Evolutionary conservation across 2,329 filamentous ascomycete species (phyloP).

Genomic region (Fusarium fujikuroi): DNA sequence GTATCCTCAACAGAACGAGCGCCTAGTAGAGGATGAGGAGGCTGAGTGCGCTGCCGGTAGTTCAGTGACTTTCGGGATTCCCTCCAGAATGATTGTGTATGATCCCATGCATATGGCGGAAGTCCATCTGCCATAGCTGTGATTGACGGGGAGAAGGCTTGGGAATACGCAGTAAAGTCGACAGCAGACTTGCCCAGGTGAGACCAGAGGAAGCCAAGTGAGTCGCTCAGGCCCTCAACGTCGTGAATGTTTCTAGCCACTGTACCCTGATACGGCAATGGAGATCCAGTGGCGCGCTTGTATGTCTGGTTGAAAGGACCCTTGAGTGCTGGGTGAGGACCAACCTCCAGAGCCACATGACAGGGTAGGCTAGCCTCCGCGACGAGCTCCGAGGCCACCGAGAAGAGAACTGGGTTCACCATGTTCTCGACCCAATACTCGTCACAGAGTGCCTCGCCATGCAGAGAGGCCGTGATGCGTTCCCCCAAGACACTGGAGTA

Average conservation of each 20-base stretch:
- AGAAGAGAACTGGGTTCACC: slow-evolving; percentile 39
- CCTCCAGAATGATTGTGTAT: slow-evolving; percentile 2
- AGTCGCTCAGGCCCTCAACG: slow-evolving; percentile 21
- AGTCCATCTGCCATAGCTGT: slow-evolving; percentile 37
- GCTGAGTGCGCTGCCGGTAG: neutral
- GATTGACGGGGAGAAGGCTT: neutral
- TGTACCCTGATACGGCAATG: slow-evolving; percentile 10
- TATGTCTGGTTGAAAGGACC: slow-evolving; percentile 58
- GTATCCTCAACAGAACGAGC: neutral
- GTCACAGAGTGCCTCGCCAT: neutral
- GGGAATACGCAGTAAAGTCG: neutral
- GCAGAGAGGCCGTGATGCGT: neutral
- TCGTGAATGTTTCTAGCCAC: slow-evolving; percentile 33
- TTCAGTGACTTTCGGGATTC: neutral
- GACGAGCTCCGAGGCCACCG: slow-evolving; percentile 22
- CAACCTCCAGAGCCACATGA: slow-evolving; percentile 51
- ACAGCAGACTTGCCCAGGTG: neutral
- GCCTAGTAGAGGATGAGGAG: slow-evolving; percentile 4
- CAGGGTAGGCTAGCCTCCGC: neutral
- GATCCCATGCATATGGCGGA: slow-evolving; percentile 13
- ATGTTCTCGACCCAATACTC: slow-evolving; percentile 45
- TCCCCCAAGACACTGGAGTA: slow-evolving; percentile 28
- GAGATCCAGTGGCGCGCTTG: neutral
- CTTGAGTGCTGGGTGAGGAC: slow-evolving; percentile 59
- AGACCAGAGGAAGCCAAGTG: slow-evolving; percentile 34